Conservation (phyloP, 345 rosid genomes). For the Eucalyptus brandiana region DNA sequence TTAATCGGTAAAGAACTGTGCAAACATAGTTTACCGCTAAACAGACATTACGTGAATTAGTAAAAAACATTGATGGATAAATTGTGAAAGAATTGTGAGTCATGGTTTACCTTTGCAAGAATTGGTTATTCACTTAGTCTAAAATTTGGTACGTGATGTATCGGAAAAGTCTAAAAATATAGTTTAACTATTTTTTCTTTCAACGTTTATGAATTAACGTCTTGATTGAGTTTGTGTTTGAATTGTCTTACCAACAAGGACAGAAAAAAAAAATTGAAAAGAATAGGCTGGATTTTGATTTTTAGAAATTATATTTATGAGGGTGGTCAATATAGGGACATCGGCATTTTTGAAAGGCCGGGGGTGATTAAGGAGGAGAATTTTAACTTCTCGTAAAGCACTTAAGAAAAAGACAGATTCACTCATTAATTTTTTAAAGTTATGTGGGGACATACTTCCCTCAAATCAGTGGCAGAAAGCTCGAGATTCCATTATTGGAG, state of each 20-base stretch:
- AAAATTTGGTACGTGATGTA: neutral
- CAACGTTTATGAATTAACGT: fast-evolving
- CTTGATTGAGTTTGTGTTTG: neutral
- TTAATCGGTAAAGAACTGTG: neutral
- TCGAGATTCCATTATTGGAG: neutral
- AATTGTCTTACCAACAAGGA: neutral
- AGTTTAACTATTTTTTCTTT: neutral
- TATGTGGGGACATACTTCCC: neutral
- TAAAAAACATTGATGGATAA: neutral
- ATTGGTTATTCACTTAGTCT: neutral
- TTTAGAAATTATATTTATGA: neutral
- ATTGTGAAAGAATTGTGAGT: neutral
- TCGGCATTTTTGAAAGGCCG: neutral
- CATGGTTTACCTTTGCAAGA: neutral
- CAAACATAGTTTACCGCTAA: neutral
- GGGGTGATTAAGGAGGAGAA: neutral
- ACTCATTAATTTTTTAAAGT: neutral
- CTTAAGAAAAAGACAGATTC: neutral
- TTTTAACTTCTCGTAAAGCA: neutral
- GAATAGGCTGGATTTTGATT: neutral
- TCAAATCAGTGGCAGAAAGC: neutral
- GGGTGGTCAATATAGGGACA: neutral
- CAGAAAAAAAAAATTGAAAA: neutral
- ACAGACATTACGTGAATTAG: neutral
- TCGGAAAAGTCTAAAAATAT: neutral